phyloP scores from a whole-genome alignment of 495 filamentous ascomycete genomes.

The Talaromyces adpressus region DNA sequence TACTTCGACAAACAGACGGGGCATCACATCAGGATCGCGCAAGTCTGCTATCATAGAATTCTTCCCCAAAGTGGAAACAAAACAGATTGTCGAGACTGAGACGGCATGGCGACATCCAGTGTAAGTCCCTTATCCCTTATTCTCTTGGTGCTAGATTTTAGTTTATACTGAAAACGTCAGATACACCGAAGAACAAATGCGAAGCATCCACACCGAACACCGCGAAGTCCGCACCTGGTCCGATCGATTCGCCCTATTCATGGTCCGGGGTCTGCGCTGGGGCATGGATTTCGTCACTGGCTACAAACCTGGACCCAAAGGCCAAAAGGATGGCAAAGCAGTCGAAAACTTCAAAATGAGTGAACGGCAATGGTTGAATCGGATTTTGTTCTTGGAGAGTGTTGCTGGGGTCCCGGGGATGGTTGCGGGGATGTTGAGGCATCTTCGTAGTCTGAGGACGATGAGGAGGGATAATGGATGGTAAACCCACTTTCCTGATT shows the following conservation, averaged over 20 bases:
- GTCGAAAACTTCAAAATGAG: slow-evolving; percentile 53
- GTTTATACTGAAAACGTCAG: slow-evolving; percentile 14
- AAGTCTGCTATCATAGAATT: slow-evolving; percentile 30
- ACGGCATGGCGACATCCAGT: slow-evolving; percentile 37
- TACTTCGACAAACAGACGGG: slow-evolving; percentile 11
- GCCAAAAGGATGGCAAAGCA: slow-evolving; percentile 25
- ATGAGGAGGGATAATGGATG: slow-evolving; percentile 95
- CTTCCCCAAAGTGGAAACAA: slow-evolving; percentile 29
- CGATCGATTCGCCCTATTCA: slow-evolving; percentile 57
- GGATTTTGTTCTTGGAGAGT: slow-evolving; percentile 89
- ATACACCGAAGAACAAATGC: slow-evolving; percentile 60
- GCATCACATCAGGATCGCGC: slow-evolving; percentile 25
- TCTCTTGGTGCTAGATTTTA: too few relatives aligned
- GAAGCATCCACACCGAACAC: slow-evolving; percentile 55
- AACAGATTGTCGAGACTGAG: slow-evolving; percentile 29
- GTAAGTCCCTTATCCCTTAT: slow-evolving; percentile 19
- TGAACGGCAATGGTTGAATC: slow-evolving; percentile 69
- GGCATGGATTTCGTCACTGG: slow-evolving; percentile 63
- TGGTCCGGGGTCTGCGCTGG: slow-evolving; percentile 57
- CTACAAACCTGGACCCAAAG: slow-evolving; percentile 57
- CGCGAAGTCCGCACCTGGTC: slow-evolving; percentile 59
- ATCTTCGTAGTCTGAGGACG: slow-evolving; percentile 72
- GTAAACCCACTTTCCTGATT: slow-evolving; percentile 31
- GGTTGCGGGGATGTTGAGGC: slow-evolving; percentile 90
- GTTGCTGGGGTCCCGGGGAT: slow-evolving; percentile 95